Conservation (phyloP, 768 basidiomycete species). For the Hydnomerulius pinastri region DNA sequence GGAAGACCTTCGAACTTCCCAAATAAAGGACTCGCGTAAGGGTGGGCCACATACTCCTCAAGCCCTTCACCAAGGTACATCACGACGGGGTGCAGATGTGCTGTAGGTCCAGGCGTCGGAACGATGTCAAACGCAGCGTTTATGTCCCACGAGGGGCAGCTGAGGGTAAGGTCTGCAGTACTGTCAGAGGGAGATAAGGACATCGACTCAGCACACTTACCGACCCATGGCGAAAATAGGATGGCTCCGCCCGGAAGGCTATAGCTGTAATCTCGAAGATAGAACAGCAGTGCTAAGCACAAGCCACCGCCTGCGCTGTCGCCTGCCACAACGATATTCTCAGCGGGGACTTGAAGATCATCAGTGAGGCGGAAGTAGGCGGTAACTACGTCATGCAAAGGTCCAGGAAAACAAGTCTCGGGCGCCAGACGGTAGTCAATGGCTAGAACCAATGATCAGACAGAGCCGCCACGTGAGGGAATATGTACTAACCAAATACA, state of each 20-base stretch:
- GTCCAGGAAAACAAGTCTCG: slow-evolving; percentile 92
- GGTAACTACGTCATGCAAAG: slow-evolving; percentile 80
- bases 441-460: slow-evolving; percentile 43
- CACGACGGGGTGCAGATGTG: slow-evolving; percentile 92
- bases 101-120: slow-evolving; percentile 66
- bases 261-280: slow-evolving; percentile 90
- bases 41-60: slow-evolving; percentile 87
- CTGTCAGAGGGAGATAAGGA: slow-evolving; percentile 9
- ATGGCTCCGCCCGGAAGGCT: slow-evolving; percentile 84
- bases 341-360: slow-evolving; percentile 87
- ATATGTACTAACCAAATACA: slow-evolving; percentile 69
- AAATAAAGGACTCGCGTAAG: slow-evolving; percentile 94
- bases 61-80: slow-evolving; percentile 87
- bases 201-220: slow-evolving; percentile 46
- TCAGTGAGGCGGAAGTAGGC: slow-evolving; percentile 87
- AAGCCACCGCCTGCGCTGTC: slow-evolving; percentile 96
- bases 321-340: slow-evolving; percentile 86
- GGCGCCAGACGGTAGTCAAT: slow-evolving; percentile 96
- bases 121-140: slow-evolving; percentile 88
- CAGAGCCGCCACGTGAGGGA: too few species aligned
- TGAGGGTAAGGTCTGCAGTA: slow-evolving; percentile 83
- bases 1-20: slow-evolving; percentile 86
- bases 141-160: slow-evolving; percentile 97
- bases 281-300: slow-evolving; percentile 83
- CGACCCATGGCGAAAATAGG: slow-evolving; percentile 94